Evolutionary conservation across 768 basidiomycete species (phyloP), one percentile per base, ranked within the genome.

Genomic region (Tephrocybe sp.): DNA sequence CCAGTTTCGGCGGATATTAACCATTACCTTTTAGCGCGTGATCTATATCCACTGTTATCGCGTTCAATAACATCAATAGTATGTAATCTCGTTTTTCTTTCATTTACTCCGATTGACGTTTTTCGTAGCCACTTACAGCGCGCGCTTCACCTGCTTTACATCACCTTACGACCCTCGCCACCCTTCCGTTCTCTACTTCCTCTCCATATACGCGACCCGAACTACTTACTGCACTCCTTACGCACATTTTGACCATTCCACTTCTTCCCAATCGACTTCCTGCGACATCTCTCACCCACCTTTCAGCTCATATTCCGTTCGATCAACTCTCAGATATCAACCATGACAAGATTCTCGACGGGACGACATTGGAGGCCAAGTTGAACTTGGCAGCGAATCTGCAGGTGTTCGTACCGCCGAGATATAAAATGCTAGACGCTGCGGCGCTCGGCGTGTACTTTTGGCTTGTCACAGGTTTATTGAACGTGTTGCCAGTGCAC

Each of bases 201-300:
- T 37, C 53, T 1, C 29, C 55, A 36, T 56, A 60, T 1, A 57
- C 61, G 1, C 45, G 58, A 37, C 71, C 69, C 56, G 22, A 64
- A 5, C 63, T 72, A 36, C 59, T 85, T 13, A 54, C 65, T 24
- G 59, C 64, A 15, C 58, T 88, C 23, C 56, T 88, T 45, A 60
- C 70, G 13, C 65, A 71, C 52, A 79, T 94, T 47, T 72, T 95
- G 49, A 77, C 84, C 1, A 72, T 94, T 37, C 87, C 89, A 0
- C 69, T 91, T 0, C 75, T 97, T 0, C 91, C 91, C 1, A 86
- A 89, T 64, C 86, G 82, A 7, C 70, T 88, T 39, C 86, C 81
- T 29, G 70, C 84, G 18, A 64, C 69, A 0, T 75, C 80, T 18
- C 76, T 95, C 29, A 80, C 82, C 3, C 66, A 75, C 19, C 71